Base-by-base conservation (phyloP, 2,329 filamentous ascomycete genomes). In the Colletotrichum sp. region DNA sequence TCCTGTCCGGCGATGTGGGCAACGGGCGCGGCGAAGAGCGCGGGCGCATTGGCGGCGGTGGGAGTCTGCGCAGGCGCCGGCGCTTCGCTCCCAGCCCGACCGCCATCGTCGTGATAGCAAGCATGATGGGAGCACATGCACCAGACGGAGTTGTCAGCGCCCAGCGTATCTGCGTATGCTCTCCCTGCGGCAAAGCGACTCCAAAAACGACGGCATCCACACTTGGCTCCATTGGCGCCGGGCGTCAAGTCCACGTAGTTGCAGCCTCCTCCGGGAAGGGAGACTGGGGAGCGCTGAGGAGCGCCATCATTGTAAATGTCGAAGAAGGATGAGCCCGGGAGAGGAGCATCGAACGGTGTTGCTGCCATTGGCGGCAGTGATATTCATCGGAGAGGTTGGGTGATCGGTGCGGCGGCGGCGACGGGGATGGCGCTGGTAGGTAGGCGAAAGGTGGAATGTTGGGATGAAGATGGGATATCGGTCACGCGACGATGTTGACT, bases 111-210 rank as follows among this genome's bases (percentile, higher is more conserved):
- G 76, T 92, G 90, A 76, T 87, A 92, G 81, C 90, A 92, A 69
- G 90, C 90, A 81, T 92, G 90, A 78, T 92, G 90, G 68, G 88
- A 89, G 79, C 90, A 92, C 90, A 92, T 92, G 83, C 90, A 92
- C 86, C 87, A 91, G 75, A 85, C 84, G 32, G 84, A 79, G 79
- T 90, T 86, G 69, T 87, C 87, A 52, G 81, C 75, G 66, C 80
- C 81, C 14, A 79, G 79, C 75, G 76, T 80, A 43, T 82, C 81
- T 69, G 81, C 78, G 56, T 83, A 80, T 62, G 83, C 80, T 64
- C 82, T 81, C 36, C 79, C 83, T 61, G 80, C 77, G 69, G 81
- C 78, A 70, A 83, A 83, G 76, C 87, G 87, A 79, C 87, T 87
- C 90, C 90, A 92, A 83, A 92, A 92, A 68, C 90, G 90, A 78